Conservation (phyloP, 2,329 filamentous ascomycete genomes). For the Botrytis byssoidea region DNA sequence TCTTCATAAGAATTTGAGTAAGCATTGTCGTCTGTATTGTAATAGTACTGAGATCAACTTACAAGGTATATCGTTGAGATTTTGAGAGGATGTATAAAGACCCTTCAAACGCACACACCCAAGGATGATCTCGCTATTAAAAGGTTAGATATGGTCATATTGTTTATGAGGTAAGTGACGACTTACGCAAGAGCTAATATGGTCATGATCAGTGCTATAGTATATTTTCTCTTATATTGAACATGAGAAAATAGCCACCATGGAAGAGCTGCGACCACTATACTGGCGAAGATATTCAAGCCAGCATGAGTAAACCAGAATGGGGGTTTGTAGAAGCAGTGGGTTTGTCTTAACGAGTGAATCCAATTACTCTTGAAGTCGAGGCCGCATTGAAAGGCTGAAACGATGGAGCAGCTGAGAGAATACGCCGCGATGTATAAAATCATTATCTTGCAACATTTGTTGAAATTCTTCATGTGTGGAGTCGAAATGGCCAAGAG, state of each 20-base stretch:
- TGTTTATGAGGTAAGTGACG: neutral
- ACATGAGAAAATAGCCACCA: slow-evolving; percentile 23
- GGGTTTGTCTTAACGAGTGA: slow-evolving; percentile 16
- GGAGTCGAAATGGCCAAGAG: slow-evolving; percentile 25
- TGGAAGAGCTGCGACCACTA: slow-evolving; percentile 18
- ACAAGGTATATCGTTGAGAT: neutral
- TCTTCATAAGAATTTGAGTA: slow-evolving; percentile 14
- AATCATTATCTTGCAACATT: slow-evolving; percentile 21
- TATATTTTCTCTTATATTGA: slow-evolving; percentile 23
- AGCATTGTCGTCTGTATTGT: neutral
- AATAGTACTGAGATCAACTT: neutral
- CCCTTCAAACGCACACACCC: slow-evolving; percentile 9
- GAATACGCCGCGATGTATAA: slow-evolving; percentile 20
- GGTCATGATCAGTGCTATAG: slow-evolving; percentile 22
- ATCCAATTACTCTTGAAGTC: slow-evolving; percentile 23
- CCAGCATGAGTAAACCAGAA: slow-evolving; percentile 26
- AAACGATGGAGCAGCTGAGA: slow-evolving; percentile 21
- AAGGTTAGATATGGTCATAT: neutral
- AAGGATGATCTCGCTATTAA: neutral
- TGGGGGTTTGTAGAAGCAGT: slow-evolving; percentile 25
- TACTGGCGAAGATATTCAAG: slow-evolving; percentile 23
- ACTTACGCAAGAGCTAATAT: slow-evolving; percentile 20
- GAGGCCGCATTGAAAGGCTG: slow-evolving; percentile 25
- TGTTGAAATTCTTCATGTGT: slow-evolving; percentile 23
- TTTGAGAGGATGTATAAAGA: slow-evolving; percentile 2